Evolutionary conservation across 306 rosid species (phyloP).

Genomic region (Medicago lupulina): DNA sequence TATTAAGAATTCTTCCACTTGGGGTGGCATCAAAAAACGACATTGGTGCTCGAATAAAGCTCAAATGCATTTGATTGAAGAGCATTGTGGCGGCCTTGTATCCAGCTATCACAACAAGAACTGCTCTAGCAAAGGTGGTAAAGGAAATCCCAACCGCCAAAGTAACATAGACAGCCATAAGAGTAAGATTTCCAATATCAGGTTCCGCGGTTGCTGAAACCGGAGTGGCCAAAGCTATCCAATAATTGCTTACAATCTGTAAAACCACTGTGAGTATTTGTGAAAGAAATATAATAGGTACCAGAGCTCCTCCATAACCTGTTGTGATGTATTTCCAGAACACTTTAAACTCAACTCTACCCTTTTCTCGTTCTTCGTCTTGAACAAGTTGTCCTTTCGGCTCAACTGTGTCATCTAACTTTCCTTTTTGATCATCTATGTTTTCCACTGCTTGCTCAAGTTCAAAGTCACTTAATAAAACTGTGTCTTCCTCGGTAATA

Average conservation of each 20-base stretch:
- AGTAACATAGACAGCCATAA: constrained; percentile 64
- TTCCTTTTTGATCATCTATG: constrained; percentile 45
- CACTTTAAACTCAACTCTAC: constrained; percentile 68
- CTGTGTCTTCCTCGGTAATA: constrained; percentile 38
- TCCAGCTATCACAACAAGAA: constrained; percentile 55
- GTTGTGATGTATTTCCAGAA: constrained; percentile 73
- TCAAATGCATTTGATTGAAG: constrained; percentile 70
- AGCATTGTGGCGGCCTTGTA: constrained; percentile 73
- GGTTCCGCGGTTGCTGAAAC: constrained; percentile 57
- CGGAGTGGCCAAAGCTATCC: constrained; percentile 92
- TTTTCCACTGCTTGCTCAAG: constrained; percentile 45
- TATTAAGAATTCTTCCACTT: constrained; percentile 63
- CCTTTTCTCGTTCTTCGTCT: constrained; percentile 91
- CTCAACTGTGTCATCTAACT: constrained; percentile 40
- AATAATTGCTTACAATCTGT: constrained; percentile 80
- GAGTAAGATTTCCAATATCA: constrained; percentile 49
- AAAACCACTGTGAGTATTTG: constrained; percentile 60
- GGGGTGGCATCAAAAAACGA: constrained; percentile 87
- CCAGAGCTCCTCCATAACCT: constrained; percentile 83
- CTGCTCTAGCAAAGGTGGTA: constrained; percentile 52
- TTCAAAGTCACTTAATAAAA: constrained; percentile 38
- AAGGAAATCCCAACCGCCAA: constrained; percentile 74
- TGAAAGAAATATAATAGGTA: constrained; percentile 70
- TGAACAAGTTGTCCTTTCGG: constrained; percentile 80
- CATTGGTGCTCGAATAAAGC: constrained; percentile 82